phyloP scores from a whole-genome alignment of 148 eudicot species.

The Spergularia marina region DNA sequence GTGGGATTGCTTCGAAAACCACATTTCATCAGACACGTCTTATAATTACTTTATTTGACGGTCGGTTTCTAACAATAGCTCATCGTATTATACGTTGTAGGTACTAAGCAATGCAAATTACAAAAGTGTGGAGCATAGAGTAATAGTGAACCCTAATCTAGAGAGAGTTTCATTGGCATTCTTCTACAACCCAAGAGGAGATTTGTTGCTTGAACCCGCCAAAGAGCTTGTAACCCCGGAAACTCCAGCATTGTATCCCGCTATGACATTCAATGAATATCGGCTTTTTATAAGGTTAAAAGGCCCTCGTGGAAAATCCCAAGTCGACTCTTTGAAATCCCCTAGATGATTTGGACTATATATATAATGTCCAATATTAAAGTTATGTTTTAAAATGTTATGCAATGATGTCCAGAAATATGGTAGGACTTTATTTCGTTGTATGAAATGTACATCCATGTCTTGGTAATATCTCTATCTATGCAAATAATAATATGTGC shows the following conservation, averaged over 20 bases:
- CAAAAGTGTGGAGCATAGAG: conserved; percentile 91
- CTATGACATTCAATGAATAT: conserved; percentile 78
- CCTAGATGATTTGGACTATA: conserved; percentile 27
- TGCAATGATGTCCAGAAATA: too few species aligned
- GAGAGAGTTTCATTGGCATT: conserved; percentile 78
- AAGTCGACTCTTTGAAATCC: conserved; percentile 59
- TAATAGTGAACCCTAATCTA: conserved; percentile 58
- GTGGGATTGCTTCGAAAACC: too few species aligned
- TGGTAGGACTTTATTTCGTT: too few species aligned
- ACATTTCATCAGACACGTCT: too few species aligned
- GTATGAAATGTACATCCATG: too few species aligned
- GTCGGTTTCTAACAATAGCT: too few species aligned
- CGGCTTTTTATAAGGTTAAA: conserved; percentile 64
- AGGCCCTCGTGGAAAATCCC: conserved; percentile 77
- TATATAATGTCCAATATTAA: too few species aligned
- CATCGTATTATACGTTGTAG: conserved; percentile 21
- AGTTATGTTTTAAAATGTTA: too few species aligned
- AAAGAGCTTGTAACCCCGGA: conserved; percentile 48
- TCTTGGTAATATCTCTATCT: too few species aligned
- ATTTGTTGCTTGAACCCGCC: conserved; percentile 54
- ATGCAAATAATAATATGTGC: too few species aligned
- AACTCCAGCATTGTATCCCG: conserved; percentile 50
- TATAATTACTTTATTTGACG: too few species aligned
- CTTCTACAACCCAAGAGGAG: conserved; percentile 80
- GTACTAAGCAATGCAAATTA: conserved; percentile 73